Evolutionary conservation across 2,329 filamentous ascomycete genomes (phyloP).

Genomic region (Amphichorda felina): DNA sequence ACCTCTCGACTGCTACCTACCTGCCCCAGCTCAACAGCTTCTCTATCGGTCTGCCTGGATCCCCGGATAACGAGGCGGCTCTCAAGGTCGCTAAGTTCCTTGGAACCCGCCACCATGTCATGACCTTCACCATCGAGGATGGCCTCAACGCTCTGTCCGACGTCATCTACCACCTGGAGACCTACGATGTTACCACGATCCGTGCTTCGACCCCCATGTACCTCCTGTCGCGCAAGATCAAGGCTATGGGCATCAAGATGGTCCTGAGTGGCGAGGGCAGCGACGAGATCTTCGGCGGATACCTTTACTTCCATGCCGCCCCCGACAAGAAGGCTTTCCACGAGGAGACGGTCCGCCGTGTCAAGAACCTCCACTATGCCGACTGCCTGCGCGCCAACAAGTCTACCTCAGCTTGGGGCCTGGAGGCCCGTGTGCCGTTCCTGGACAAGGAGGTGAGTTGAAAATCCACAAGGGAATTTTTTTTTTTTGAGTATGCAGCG

Average conservation of each 20-base stretch:
- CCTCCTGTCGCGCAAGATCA: slow-evolving; percentile 94
- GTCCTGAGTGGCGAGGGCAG: slow-evolving; percentile 93
- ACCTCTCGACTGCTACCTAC: slow-evolving; percentile 79
- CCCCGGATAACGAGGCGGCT: slow-evolving; percentile 86
- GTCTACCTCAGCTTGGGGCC: slow-evolving; percentile 94
- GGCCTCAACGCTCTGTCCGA: slow-evolving; percentile 93
- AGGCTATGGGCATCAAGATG: slow-evolving; percentile 99
- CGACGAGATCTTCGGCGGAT: slow-evolving; percentile 97
- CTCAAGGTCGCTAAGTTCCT: slow-evolving; percentile 92
- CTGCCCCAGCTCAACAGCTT: slow-evolving; percentile 96
- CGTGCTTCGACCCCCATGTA: slow-evolving; percentile 99
- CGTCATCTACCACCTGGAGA: slow-evolving; percentile 96
- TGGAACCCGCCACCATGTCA: slow-evolving; percentile 93
- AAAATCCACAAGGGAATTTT: too few relatives aligned
- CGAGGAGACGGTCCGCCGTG: slow-evolving; percentile 82
- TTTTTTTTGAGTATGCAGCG: too few relatives aligned
- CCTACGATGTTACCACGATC: slow-evolving; percentile 96
- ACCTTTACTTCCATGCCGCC: slow-evolving; percentile 95
- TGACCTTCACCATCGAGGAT: slow-evolving; percentile 97
- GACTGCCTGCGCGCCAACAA: slow-evolving; percentile 98
- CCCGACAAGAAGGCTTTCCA: slow-evolving; percentile 90
- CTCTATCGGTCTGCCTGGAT: slow-evolving; percentile 89
- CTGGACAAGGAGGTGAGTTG: slow-evolving; percentile 75
- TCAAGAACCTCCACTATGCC: slow-evolving; percentile 94
- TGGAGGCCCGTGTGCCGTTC: slow-evolving; percentile 96